Conservation (phyloP, 1,284 basidiomycete genomes). For the Hemileia vastatrix region DNA sequence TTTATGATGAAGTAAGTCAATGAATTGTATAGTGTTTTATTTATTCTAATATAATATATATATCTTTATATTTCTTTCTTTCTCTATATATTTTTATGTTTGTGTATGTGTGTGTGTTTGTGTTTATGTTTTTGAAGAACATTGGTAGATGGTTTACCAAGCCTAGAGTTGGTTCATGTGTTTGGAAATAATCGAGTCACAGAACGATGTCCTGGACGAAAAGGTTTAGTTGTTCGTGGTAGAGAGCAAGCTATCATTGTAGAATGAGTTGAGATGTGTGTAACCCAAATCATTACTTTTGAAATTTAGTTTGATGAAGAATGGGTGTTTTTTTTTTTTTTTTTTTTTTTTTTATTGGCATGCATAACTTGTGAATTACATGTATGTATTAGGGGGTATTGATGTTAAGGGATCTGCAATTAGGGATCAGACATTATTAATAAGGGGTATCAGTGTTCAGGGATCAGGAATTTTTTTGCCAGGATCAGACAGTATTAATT, state of each 20-base stretch:
- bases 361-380: too few species aligned
- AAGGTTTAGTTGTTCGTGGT: constrained; percentile 12
- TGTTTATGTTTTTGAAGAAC: not conserved
- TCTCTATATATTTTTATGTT: not conserved
- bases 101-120: not conserved
- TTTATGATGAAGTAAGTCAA: constrained; percentile 64
- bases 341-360: too few species aligned
- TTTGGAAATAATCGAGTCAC: constrained; percentile 23
- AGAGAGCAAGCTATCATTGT: constrained; percentile 18
- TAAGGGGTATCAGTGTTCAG: too few species aligned
- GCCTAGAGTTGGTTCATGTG: not conserved
- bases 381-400: too few species aligned
- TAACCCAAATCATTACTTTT: too few species aligned
- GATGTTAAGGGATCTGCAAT: too few species aligned
- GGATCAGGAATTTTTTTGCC: too few species aligned
- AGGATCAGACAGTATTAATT: too few species aligned
- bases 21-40: not conserved
- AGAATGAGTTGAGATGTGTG: too few species aligned
- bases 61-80: not conserved
- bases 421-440: too few species aligned
- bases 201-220: constrained; percentile 8
- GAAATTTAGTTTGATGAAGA: too few species aligned
- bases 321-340: too few species aligned
- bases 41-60: not conserved
- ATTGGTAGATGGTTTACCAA: constrained; percentile 7